phyloP scores from a whole-genome alignment of 192 early-diverging fungal species.

The Diversispora eburnea region DNA sequence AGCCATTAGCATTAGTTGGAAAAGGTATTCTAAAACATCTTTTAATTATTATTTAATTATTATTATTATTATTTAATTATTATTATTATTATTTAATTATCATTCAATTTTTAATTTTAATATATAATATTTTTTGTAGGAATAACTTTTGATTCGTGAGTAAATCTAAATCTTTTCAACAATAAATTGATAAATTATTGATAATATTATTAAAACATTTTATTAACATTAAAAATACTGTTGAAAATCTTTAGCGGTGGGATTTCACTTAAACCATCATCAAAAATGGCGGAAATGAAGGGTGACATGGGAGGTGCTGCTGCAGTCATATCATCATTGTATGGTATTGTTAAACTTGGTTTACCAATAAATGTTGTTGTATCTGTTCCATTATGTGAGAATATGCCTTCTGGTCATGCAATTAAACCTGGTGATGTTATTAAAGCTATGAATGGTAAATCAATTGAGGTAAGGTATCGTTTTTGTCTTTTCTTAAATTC shows the following conservation, averaged over 20 bases:
- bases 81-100: not conserved
- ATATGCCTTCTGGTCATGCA: slow-evolving; percentile 81
- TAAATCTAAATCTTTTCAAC: too few relatives aligned
- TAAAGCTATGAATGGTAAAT: slow-evolving; percentile 79
- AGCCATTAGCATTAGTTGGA: slow-evolving; percentile 77
- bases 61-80: slow-evolving; percentile 29
- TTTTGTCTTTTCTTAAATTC: not conserved
- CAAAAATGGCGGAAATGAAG: slow-evolving; percentile 89
- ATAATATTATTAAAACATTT: too few relatives aligned
- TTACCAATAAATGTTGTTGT: slow-evolving; percentile 82
- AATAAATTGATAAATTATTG: too few relatives aligned
- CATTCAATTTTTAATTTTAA: too few relatives aligned
- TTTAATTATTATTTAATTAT: slow-evolving; percentile 72
- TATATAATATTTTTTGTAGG: too few relatives aligned
- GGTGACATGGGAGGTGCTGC: slow-evolving; percentile 96
- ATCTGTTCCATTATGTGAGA: slow-evolving; percentile 87
- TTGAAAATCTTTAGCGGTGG: slow-evolving; percentile 55
- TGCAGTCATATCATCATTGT: slow-evolving; percentile 66
- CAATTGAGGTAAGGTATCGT: slow-evolving; percentile 68
- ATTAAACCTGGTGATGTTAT: slow-evolving; percentile 94
- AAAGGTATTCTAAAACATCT: slow-evolving; percentile 50
- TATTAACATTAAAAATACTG: too few relatives aligned
- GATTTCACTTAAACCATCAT: slow-evolving; percentile 82
- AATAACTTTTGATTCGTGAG: too few relatives aligned
- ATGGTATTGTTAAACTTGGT: slow-evolving; percentile 69